phyloP scores from a whole-genome alignment of 768 basidiomycete genomes.

The Boletus insuetus region DNA sequence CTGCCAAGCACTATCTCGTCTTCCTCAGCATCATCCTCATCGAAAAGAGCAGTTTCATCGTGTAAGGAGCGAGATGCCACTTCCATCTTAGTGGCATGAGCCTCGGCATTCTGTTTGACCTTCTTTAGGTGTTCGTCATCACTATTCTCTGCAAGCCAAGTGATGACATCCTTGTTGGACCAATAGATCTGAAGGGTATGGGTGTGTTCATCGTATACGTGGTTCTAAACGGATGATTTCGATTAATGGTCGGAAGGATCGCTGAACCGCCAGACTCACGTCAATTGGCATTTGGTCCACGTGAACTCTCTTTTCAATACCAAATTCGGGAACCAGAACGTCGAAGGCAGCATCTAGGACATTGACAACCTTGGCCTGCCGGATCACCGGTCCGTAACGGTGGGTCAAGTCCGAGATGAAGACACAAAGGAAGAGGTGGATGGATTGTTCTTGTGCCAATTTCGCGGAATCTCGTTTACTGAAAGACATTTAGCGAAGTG shows the following conservation, averaged over 20 bases:
- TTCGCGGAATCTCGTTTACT: constrained; percentile 90
- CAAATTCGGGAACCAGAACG: constrained; percentile 93
- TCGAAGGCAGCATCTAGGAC: constrained; percentile 99
- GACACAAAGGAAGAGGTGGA: constrained; percentile 92
- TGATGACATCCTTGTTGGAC: constrained; percentile 92
- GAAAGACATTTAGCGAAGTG: constrained; percentile 12
- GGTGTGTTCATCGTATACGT: constrained; percentile 93
- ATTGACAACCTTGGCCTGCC: constrained; percentile 91
- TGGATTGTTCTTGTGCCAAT: constrained; percentile 94
- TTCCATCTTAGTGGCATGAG: constrained; percentile 90
- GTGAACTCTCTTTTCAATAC: constrained; percentile 98
- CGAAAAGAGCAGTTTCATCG: constrained; percentile 85
- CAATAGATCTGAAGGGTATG: constrained; percentile 95
- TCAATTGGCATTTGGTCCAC: constrained; percentile 99
- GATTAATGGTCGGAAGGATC: constrained; percentile 15
- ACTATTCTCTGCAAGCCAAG: constrained; percentile 91
- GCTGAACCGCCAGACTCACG: constrained; percentile 43
- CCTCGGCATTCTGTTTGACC: constrained; percentile 90
- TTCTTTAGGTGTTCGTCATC: constrained; percentile 96
- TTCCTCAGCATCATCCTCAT: constrained; percentile 79
- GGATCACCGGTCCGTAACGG: constrained; percentile 92
- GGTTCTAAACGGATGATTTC: constrained; percentile 63
- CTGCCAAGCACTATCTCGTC: constrained; percentile 81
- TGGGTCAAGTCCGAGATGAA: constrained; percentile 92
- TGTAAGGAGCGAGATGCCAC: constrained; percentile 80